phyloP scores from a whole-genome alignment of 176 grass and related monocot species.

The Carex pumila region DNA sequence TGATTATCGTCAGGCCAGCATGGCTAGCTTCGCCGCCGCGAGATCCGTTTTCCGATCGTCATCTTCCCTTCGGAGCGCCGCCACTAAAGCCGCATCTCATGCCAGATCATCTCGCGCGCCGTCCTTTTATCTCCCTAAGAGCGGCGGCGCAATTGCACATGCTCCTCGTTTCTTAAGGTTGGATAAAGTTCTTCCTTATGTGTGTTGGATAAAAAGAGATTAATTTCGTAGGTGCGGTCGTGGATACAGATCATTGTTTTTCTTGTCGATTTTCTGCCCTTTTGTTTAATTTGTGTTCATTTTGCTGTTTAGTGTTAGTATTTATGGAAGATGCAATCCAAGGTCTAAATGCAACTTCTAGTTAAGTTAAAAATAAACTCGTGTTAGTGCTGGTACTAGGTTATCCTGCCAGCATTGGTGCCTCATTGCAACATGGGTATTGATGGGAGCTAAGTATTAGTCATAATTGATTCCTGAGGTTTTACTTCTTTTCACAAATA shows the following conservation, averaged over 20 bases:
- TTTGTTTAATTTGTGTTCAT: not conserved
- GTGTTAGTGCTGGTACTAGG: not conserved
- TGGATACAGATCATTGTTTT: not conserved
- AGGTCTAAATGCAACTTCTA: not conserved
- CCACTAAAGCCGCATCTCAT: slow-evolving; percentile 27
- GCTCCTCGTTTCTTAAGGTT: slow-evolving; percentile 53
- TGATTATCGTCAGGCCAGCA: slow-evolving; percentile 13
- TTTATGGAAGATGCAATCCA: not conserved
- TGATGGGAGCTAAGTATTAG: not conserved
- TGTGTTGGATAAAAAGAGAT: not conserved
- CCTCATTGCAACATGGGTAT: not conserved
- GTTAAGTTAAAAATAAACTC: not conserved
- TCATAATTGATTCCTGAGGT: too few species aligned
- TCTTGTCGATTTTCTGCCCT: not conserved
- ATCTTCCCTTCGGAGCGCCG: slow-evolving; percentile 32
- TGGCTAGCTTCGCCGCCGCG: slow-evolving; percentile 49
- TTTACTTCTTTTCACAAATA: not conserved
- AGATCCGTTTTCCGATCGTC: slow-evolving; percentile 61
- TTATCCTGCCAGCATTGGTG: not conserved
- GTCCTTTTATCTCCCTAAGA: slow-evolving; percentile 4
- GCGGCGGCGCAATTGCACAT: not conserved
- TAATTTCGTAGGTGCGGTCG: not conserved
- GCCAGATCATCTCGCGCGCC: slow-evolving; percentile 25
- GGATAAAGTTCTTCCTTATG: not conserved
- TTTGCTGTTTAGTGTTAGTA: not conserved